These are phyloP conservation scores for Entomortierella lignicola DNA, from an alignment of 192 early-diverging fungal genomes.

Conservation along the genomic window DNA sequence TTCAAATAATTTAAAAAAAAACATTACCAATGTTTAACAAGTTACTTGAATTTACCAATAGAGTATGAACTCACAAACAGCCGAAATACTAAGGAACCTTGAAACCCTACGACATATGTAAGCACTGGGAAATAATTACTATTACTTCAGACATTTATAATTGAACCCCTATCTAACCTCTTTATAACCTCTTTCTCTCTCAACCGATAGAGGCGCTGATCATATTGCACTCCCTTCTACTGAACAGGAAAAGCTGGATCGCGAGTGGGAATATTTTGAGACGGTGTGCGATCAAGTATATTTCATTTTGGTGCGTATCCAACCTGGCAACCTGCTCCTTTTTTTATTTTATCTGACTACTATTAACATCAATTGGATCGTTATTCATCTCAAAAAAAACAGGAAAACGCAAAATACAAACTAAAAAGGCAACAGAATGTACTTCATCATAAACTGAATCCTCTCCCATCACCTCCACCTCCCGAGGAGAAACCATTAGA, in stretches of 20 bases:
- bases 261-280: constrained; percentile 54
- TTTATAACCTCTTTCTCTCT: neutral
- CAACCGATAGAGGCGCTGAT: constrained; percentile 32
- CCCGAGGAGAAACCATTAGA: neutral
- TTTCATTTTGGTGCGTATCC: constrained; percentile 31
- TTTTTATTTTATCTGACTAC: too few species aligned
- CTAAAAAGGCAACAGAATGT: constrained; percentile 30
- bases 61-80: constrained; percentile 52
- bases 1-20: constrained; percentile 13
- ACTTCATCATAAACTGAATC: constrained; percentile 13
- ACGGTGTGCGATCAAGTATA: constrained; percentile 52
- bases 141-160: neutral
- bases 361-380: neutral
- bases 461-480: constrained; percentile 3
- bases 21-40: too few species aligned
- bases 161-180: neutral
- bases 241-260: constrained; percentile 48
- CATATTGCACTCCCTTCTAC: constrained; percentile 48
- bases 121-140: neutral
- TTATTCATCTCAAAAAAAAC: neutral
- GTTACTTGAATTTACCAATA: too few species aligned
- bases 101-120: constrained; percentile 46
- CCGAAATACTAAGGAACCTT: constrained; percentile 42
- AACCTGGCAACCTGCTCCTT: too few species aligned
- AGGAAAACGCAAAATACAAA: constrained; percentile 48